A percentile compares a stretch with the other conserved stretches of the same genome.
These are phyloP conservation scores for Tetrastigma voinierianum DNA, from an alignment of 164 flowering plant species.

Conservation along the genomic window DNA sequence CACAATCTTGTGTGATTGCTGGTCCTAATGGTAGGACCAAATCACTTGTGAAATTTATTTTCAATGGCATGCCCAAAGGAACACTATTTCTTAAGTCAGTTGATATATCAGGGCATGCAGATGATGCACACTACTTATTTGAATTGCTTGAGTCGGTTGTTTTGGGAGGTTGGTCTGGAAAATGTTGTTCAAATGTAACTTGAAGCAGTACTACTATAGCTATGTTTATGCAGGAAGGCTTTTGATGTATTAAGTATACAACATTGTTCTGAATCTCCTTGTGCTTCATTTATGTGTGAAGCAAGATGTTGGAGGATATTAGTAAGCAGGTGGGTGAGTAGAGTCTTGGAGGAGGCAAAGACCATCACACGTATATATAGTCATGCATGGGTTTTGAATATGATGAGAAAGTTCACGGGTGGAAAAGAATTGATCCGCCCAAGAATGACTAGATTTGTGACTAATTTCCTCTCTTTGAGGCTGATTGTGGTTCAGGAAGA, in stretches of 20 bases:
- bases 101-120: conserved; percentile 56
- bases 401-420: conserved; percentile 61
- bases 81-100: conserved; percentile 62
- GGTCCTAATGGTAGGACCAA: conserved; percentile 54
- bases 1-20: conserved; percentile 58
- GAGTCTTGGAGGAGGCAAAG: conserved; percentile 57
- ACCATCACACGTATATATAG: conserved; percentile 48
- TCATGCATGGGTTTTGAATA: conserved; percentile 40
- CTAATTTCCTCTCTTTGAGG: conserved; percentile 51
- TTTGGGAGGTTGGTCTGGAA: conserved; percentile 58
- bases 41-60: conserved; percentile 45
- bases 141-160: conserved; percentile 61
- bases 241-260: conserved; percentile 51
- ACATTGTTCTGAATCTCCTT: conserved; percentile 72
- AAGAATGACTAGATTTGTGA: conserved; percentile 41
- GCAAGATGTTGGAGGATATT: conserved; percentile 66
- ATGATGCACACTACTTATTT: conserved; percentile 52
- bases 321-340: conserved; percentile 50
- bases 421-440: conserved; percentile 60
- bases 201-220: conserved; percentile 42
- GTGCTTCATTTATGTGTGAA: conserved; percentile 70
- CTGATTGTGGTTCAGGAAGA: conserved; percentile 53
- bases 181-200: conserved; percentile 77
- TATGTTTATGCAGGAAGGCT: conserved; percentile 61
- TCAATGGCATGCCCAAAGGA: conserved; percentile 57